These are phyloP conservation scores for Aspergillus kassunensis DNA, from an alignment of 495 filamentous ascomycete genomes.

Conservation along the genomic window DNA sequence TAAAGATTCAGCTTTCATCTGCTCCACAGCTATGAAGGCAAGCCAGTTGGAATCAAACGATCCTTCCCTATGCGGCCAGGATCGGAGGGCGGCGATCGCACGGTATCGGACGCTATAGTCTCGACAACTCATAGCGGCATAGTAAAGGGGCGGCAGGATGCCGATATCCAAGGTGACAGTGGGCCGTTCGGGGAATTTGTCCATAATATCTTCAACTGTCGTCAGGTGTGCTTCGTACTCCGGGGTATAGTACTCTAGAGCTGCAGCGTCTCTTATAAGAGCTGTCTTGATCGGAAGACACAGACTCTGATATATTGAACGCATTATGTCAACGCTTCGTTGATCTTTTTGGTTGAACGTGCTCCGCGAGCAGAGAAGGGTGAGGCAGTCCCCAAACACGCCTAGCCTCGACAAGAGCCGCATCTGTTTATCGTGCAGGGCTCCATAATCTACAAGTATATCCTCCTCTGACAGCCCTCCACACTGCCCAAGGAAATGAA, in stretches of 20 bases:
- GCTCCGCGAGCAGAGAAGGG: neutral
- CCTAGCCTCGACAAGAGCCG: neutral
- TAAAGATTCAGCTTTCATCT: neutral
- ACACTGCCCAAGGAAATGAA: neutral
- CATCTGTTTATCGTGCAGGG: neutral
- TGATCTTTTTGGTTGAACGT: neutral
- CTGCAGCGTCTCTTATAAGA: slow-evolving; percentile 1
- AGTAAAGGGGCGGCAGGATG: slow-evolving; percentile 41
- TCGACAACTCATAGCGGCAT: slow-evolving; percentile 46
- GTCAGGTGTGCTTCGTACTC: slow-evolving; percentile 5
- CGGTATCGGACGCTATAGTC: slow-evolving; percentile 30
- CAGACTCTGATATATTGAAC: slow-evolving; percentile 8
- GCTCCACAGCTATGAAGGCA: neutral
- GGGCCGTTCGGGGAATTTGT: slow-evolving; percentile 10
- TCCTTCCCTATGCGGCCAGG: slow-evolving; percentile 43
- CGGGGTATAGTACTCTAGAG: neutral
- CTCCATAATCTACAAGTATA: neutral
- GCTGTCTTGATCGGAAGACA: slow-evolving; percentile 10
- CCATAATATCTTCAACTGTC: slow-evolving; percentile 2
- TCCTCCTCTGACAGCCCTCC: neutral
- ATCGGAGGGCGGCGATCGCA: slow-evolving; percentile 34
- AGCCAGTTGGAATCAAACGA: slow-evolving; percentile 34
- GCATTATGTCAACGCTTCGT: slow-evolving; percentile 13
- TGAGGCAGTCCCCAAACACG: neutral
- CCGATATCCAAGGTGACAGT: slow-evolving; percentile 17